Evolutionary conservation across 2,329 filamentous ascomycete genomes (phyloP).

Genomic region (Cladophialophora carrionii): DNA sequence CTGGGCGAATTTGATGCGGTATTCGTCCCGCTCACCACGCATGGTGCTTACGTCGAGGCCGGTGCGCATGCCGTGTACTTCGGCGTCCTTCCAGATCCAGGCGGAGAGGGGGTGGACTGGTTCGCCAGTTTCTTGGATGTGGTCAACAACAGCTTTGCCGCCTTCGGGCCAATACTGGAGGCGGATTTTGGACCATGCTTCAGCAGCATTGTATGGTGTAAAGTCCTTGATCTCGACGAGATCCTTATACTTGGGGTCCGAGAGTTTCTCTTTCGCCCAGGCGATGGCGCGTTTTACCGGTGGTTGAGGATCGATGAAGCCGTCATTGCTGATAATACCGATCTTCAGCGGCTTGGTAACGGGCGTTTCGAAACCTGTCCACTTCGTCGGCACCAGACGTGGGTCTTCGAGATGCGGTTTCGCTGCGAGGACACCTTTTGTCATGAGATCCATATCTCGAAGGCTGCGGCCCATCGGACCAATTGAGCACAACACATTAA

Average conservation of each 20-base stretch:
- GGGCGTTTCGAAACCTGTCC: conserved; percentile 44
- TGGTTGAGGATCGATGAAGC: conserved; percentile 66
- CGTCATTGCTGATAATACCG: conserved; percentile 68
- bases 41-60: conserved; percentile 34
- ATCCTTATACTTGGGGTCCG: conserved; percentile 34
- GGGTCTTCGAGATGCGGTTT: conserved; percentile 60
- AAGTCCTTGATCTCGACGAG: conserved; percentile 55
- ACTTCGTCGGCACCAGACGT: conserved; percentile 54
- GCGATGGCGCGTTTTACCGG: conserved; percentile 59
- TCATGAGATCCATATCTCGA: conserved; percentile 52
- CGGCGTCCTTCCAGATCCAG: conserved; percentile 26
- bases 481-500: conserved; percentile 24
- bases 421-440: conserved; percentile 46
- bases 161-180: conserved; percentile 28
- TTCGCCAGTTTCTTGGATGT: conserved; percentile 22
- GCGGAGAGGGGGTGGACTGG: conserved; percentile 23
- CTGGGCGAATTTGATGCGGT: conserved; percentile 23
- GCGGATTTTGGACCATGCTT: conserved; percentile 23
- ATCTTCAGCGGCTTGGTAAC: conserved; percentile 51
- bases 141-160: conserved; percentile 6
- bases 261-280: conserved; percentile 45
- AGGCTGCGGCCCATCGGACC: conserved; percentile 44
- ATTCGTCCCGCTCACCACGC: conserved; percentile 40
- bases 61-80: conserved; percentile 21
- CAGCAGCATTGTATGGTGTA: conserved; percentile 22